Conservation (phyloP, 23 red algal genomes). For the Gracilaria vermiculophylla region DNA sequence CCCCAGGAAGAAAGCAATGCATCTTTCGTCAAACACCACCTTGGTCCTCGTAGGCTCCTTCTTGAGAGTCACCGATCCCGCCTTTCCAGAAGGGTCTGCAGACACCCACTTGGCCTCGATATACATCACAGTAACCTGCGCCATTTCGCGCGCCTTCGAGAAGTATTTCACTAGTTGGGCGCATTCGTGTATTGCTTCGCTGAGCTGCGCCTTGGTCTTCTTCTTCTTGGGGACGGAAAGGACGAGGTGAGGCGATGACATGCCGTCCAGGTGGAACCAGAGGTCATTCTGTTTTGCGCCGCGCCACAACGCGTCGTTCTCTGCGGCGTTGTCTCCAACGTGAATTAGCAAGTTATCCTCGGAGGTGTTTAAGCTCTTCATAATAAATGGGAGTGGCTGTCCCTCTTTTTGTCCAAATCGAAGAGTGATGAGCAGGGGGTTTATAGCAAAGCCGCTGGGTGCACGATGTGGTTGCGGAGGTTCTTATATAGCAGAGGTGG, state of each 20-base stretch:
- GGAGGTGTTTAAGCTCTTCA: slow-evolving; percentile 46
- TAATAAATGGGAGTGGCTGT: too few relatives aligned
- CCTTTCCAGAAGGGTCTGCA: slow-evolving; percentile 6
- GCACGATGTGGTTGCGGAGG: too few relatives aligned
- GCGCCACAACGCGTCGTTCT: slow-evolving; percentile 69
- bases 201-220: slow-evolving; percentile 20
- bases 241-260: slow-evolving; percentile 76
- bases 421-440: too few relatives aligned
- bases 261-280: slow-evolving; percentile 78
- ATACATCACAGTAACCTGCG: slow-evolving; percentile 58
- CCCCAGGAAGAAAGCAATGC: neutral
- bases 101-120: slow-evolving; percentile 79
- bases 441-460: too few relatives aligned
- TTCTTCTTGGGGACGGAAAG: slow-evolving; percentile 32
- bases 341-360: slow-evolving; percentile 47
- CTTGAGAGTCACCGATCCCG: slow-evolving; percentile 15
- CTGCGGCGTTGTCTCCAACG: slow-evolving; percentile 72
- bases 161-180: slow-evolving; percentile 80
- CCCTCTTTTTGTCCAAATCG: too few relatives aligned
- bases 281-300: slow-evolving; percentile 77
- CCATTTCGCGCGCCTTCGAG: slow-evolving; percentile 52
- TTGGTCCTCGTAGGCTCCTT: slow-evolving; percentile 7
- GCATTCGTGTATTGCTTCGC: slow-evolving; percentile 54
- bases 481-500: too few relatives aligned
- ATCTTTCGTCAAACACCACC: slow-evolving; percentile 26